These are phyloP conservation scores for Leccinum pseudoinsigne DNA, from an alignment of 1,284 basidiomycete genomes.

Conservation along the genomic window DNA sequence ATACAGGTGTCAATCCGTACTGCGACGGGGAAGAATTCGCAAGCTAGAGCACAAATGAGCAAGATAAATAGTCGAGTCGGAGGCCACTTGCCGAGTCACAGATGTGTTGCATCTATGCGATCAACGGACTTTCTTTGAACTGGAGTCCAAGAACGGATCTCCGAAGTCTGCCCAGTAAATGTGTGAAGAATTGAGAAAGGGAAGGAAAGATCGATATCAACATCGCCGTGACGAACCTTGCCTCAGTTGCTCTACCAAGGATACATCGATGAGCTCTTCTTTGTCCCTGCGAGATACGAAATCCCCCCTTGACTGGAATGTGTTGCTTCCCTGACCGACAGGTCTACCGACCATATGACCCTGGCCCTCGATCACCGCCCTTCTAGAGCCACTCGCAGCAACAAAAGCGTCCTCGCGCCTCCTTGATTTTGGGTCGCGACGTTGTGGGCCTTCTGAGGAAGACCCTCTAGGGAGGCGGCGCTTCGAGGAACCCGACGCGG, in stretches of 20 bases:
- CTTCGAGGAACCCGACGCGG: conserved; percentile 33
- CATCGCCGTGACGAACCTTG: conserved; percentile 32
- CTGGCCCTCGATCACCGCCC: conserved; percentile 28
- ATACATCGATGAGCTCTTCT: conserved; percentile 44
- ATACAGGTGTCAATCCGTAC: not conserved
- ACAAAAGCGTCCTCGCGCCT: conserved; percentile 40
- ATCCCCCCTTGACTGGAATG: conserved; percentile 28
- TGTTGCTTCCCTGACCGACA: conserved; percentile 22
- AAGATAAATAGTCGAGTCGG: conserved; percentile 11
- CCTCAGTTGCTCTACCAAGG: conserved; percentile 40
- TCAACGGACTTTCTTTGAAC: conserved; percentile 23
- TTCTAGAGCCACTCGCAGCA: conserved; percentile 21
- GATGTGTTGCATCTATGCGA: not conserved
- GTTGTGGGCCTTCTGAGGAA: conserved; percentile 32
- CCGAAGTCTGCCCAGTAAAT: conserved; percentile 39
- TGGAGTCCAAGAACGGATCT: conserved; percentile 45
- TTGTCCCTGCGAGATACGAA: conserved; percentile 32
- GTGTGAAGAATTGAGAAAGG: conserved; percentile 4
- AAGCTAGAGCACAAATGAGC: conserved; percentile 21
- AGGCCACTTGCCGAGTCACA: conserved; percentile 1
- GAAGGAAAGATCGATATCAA: not conserved
- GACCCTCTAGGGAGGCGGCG: conserved; percentile 41
- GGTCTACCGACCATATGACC: conserved; percentile 16
- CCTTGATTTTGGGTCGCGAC: conserved; percentile 42
- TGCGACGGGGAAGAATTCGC: conserved; percentile 22